Base-by-base conservation (phyloP, 495 filamentous ascomycete species). In the Aspergillus steynii region DNA sequence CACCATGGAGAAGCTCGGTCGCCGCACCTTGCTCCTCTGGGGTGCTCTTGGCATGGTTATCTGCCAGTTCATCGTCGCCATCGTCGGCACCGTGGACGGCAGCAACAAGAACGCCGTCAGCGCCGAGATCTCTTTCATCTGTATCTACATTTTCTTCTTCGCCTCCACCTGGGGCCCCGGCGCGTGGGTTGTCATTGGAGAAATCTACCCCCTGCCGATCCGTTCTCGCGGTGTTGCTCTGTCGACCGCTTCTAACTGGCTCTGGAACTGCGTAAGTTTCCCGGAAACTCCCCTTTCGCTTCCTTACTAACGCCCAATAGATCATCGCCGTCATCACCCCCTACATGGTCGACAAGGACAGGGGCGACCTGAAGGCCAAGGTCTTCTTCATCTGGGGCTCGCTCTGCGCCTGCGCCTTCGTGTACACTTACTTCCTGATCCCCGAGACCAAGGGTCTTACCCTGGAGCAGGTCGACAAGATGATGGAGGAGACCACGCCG, bases 381-480 rank as follows among this genome's bases (percentile, higher is more conserved):
- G 88, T 96, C 64, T 96, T 94, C 85, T 93, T 90, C 80, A 82
- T 92, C 71, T 93, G 90, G 90, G 90, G 89, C 31, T 82, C 80
- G 8, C 86, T 91, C 54, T 92, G 90, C 81, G 65, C 71, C 60
- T 67, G 77, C 60, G 86, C 83, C 59, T 81, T 90, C 60, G 63
- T 90, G 67, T 93, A 88, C 80, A 85, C 90, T 48, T 93, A 88
- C 82, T 88, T 90, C 83, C 81, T 93, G 48, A 82, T 95, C 50
- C 88, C 88, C 55, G 91, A 93, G 82, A 93, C 91, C 72, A 94
- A 93, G 85, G 91, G 90, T 61, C 81, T 96, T 25, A 88, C 89
- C 20, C 89, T 95, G 51, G 91, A 96, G 79, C 90, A 96, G 72
- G 89, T 96, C 67, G 91, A 95, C 78, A 84, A 86, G 76, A 93